Conservation (phyloP, 1,284 basidiomycete genomes). For the Golubevia pallescens region DNA sequence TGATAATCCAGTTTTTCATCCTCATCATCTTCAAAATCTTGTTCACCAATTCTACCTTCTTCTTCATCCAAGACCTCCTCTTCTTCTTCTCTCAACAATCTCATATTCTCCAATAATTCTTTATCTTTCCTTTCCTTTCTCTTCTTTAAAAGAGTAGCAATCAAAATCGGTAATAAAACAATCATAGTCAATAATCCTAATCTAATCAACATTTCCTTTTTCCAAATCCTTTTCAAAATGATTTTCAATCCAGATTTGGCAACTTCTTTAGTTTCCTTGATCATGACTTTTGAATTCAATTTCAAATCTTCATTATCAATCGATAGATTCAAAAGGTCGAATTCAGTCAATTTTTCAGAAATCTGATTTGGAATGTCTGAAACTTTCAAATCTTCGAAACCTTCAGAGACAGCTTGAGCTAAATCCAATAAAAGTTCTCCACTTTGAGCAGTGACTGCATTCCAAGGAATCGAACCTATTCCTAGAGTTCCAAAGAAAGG, state of each 20-base stretch:
- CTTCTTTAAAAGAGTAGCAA: neutral
- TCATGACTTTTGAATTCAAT: neutral
- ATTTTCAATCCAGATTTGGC: too few relatives aligned
- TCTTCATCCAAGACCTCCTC: neutral
- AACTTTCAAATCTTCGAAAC: neutral
- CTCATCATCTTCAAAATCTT: too few relatives aligned
- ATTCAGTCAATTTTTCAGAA: neutral
- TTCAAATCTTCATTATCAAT: neutral
- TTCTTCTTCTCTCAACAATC: neutral
- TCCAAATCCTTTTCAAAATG: too few relatives aligned
- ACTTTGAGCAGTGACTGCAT: slow-evolving; percentile 57
- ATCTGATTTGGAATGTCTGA: neutral
- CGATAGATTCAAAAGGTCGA: neutral
- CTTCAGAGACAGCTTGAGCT: neutral
- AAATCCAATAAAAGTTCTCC: slow-evolving; percentile 57
- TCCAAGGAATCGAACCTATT: slow-evolving; percentile 58
- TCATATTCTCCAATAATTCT: neutral
- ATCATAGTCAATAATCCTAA: too few relatives aligned
- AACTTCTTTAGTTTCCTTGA: too few relatives aligned
- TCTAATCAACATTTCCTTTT: too few relatives aligned
- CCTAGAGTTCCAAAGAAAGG: slow-evolving; percentile 51
- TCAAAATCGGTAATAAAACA: too few relatives aligned
- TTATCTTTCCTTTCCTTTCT: neutral
- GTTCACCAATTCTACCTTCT: neutral
- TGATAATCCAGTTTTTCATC: neutral